Evolutionary conservation across 2,329 filamentous ascomycete genomes (phyloP).

Genomic region (Rhinocladiella mackenziei): DNA sequence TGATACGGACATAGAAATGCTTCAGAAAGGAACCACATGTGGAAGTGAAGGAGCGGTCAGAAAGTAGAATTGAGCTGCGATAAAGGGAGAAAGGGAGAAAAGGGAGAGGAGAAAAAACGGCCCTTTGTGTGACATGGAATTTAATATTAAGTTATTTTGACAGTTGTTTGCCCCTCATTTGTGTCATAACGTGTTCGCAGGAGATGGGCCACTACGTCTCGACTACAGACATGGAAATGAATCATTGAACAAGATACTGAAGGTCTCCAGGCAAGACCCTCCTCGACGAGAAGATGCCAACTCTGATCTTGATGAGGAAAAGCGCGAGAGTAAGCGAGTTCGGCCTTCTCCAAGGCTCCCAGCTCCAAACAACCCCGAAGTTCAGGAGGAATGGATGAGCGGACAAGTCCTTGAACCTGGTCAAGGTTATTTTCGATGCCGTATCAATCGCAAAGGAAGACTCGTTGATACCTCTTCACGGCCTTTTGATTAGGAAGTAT

Average conservation of each 20-base stretch:
- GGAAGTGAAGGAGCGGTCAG: neutral
- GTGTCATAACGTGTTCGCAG: too few species aligned
- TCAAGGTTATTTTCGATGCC: too few species aligned
- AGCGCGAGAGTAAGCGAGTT: neutral
- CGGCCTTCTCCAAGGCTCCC: constrained; percentile 6
- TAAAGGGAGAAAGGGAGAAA: neutral
- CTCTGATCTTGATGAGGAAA: neutral
- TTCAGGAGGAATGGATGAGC: neutral
- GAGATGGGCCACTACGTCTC: neutral
- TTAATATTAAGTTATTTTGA: too few species aligned
- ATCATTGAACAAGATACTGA: neutral
- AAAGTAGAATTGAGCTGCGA: neutral
- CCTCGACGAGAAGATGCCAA: constrained; percentile 1
- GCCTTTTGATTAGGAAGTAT: too few species aligned
- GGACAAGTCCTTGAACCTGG: constrained; percentile 10
- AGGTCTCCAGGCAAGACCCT: neutral
- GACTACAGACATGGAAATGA: neutral
- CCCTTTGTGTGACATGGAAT: too few species aligned
- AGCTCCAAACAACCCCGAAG: too few species aligned
- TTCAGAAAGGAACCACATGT: too few species aligned
- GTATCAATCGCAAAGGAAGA: too few species aligned
- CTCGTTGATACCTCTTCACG: too few species aligned
- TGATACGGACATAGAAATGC: too few species aligned
- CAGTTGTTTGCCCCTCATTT: too few species aligned
- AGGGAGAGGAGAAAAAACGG: neutral